Conservation (phyloP, 2,329 filamentous ascomycete genomes). For the Paraconiothyrium brasiliense region DNA sequence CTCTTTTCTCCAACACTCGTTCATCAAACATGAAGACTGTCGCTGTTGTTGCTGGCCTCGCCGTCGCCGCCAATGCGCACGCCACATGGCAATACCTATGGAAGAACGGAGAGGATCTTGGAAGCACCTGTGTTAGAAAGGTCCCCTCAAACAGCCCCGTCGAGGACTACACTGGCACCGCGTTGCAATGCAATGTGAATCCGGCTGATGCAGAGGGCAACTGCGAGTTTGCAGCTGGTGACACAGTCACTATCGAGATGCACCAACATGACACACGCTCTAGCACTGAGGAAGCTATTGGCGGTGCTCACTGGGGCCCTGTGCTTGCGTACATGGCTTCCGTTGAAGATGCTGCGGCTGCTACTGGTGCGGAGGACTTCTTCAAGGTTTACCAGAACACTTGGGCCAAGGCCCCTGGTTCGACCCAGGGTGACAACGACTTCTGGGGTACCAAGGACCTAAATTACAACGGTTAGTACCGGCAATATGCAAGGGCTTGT, state of each 20-base stretch:
- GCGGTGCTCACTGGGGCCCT: constrained; percentile 60
- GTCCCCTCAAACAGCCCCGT: constrained; percentile 41
- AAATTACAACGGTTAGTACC: constrained; percentile 44
- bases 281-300: constrained; percentile 36
- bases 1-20: constrained; percentile 22
- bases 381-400: constrained; percentile 58
- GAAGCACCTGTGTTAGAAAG: constrained; percentile 40
- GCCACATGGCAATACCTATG: constrained; percentile 43
- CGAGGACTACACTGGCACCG: constrained; percentile 42
- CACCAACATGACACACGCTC: constrained; percentile 37
- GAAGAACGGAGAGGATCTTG: constrained; percentile 42
- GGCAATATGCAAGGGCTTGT: not conserved
- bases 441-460: constrained; percentile 54
- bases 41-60: constrained; percentile 37
- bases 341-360: constrained; percentile 50
- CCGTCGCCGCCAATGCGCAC: constrained; percentile 39
- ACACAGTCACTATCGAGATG: constrained; percentile 43
- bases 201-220: constrained; percentile 37
- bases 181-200: constrained; percentile 42
- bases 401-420: constrained; percentile 42
- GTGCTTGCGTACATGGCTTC: constrained; percentile 61
- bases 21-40: constrained; percentile 37
- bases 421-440: constrained; percentile 51
- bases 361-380: constrained; percentile 59
- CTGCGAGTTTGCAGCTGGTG: constrained; percentile 37